These are phyloP conservation scores for Chrysosporium queenslandicum DNA, from an alignment of 2,329 filamentous ascomycete genomes.

Conservation along the genomic window DNA sequence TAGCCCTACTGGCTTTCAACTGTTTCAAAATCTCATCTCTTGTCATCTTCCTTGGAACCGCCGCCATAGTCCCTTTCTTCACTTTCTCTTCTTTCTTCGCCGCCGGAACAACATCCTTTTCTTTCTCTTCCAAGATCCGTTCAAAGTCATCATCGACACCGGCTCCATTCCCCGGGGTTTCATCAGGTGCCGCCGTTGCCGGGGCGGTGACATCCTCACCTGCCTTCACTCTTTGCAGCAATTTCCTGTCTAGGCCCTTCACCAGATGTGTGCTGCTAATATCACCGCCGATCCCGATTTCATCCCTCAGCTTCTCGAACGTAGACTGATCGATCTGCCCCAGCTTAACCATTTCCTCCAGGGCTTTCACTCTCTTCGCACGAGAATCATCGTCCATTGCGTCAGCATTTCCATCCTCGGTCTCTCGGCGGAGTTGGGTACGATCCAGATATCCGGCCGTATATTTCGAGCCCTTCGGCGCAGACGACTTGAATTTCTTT, in stretches of 20 bases:
- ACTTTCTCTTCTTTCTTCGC: slow-evolving; percentile 33
- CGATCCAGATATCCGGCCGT: slow-evolving; percentile 77
- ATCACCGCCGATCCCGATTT: slow-evolving; percentile 72
- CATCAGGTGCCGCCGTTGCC: slow-evolving; percentile 24
- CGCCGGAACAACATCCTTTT: slow-evolving; percentile 23
- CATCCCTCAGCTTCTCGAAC: slow-evolving; percentile 62
- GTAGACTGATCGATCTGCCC: slow-evolving; percentile 72
- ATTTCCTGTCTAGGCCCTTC: slow-evolving; percentile 79
- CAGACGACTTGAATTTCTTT: slow-evolving; percentile 65
- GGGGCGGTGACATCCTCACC: slow-evolving; percentile 45
- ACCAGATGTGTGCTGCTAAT: slow-evolving; percentile 72
- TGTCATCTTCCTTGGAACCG: slow-evolving; percentile 42
- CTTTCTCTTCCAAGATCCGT: slow-evolving; percentile 32
- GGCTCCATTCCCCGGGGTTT: slow-evolving; percentile 25
- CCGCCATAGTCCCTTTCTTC: slow-evolving; percentile 45
- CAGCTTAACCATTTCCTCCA: slow-evolving; percentile 73
- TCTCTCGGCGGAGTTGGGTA: slow-evolving; percentile 52
- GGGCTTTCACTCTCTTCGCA: slow-evolving; percentile 58
- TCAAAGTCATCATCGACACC: slow-evolving; percentile 53
- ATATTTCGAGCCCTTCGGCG: slow-evolving; percentile 72
- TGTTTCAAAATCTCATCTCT: slow-evolving; percentile 52
- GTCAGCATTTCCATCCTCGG: slow-evolving; percentile 47
- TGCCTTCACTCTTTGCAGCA: slow-evolving; percentile 42
- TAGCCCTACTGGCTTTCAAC: slow-evolving; percentile 45
- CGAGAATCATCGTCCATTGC: slow-evolving; percentile 20